Percentiles rank a stretch among this genome's conserved stretches.
These are phyloP conservation scores for Stylonectria norvegica DNA, from an alignment of 2,329 filamentous ascomycete species.

Conservation along the genomic window DNA sequence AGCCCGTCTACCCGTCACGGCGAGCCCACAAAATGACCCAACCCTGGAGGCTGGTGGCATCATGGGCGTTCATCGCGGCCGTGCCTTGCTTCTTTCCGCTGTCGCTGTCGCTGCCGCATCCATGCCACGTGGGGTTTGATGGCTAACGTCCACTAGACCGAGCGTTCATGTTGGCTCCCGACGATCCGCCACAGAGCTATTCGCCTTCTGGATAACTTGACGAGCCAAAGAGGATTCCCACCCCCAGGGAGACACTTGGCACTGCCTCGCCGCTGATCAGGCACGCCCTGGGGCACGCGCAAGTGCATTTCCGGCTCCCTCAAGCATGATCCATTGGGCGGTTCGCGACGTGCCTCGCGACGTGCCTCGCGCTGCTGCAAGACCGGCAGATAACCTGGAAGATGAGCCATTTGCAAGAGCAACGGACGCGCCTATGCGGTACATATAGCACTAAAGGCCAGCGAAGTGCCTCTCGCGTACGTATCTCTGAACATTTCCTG, in stretches of 20 bases:
- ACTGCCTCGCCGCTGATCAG: no score
- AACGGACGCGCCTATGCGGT: no score
- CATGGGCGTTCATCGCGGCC: conserved; percentile 8
- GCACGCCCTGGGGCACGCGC: no score
- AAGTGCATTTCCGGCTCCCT: neutral
- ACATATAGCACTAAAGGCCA: no score
- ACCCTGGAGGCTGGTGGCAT: conserved; percentile 4
- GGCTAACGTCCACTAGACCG: conserved; percentile 13
- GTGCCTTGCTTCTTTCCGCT: conserved; percentile 14
- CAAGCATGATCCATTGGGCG: conserved; percentile 1
- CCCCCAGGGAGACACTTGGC: no score
- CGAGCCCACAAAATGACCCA: conserved; percentile 3
- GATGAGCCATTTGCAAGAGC: conserved; percentile 2
- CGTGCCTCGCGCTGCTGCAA: conserved; percentile 12
- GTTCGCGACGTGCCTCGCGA: no score
- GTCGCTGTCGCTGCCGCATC: conserved; percentile 18
- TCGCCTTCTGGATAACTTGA: conserved; percentile 4
- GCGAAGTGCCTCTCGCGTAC: no score
- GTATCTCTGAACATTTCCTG: no score
- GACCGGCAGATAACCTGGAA: conserved; percentile 18
- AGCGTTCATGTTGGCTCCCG: conserved; percentile 13
- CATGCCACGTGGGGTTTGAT: conserved; percentile 26
- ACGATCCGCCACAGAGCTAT: conserved; percentile 13
- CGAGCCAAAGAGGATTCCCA: no score
- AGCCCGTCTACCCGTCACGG: no score